These are phyloP conservation scores for Sporothrix curviconia DNA, from an alignment of 2,329 filamentous ascomycete genomes.

Conservation along the genomic window DNA sequence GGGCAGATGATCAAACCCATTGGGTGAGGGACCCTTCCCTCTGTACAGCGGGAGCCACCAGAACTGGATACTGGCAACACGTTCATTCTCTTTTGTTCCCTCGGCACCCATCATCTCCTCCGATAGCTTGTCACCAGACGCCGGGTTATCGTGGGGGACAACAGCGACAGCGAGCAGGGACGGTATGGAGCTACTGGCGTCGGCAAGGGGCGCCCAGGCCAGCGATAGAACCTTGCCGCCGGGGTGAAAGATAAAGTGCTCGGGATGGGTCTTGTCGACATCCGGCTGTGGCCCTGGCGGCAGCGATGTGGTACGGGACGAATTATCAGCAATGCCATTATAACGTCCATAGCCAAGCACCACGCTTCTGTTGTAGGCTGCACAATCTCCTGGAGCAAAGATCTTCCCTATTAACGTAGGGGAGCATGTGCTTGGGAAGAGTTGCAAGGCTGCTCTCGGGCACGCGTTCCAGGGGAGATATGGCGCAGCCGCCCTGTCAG, in stretches of 20 bases:
- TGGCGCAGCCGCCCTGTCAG: not conserved
- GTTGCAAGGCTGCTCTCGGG: not conserved
- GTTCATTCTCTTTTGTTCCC: slow-evolving; percentile 29
- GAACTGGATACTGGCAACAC: slow-evolving; percentile 43
- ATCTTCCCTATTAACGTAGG: too few relatives aligned
- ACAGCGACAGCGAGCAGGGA: slow-evolving; percentile 44
- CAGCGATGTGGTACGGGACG: too few relatives aligned
- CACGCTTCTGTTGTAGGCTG: too few relatives aligned
- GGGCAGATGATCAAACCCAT: slow-evolving; percentile 22
- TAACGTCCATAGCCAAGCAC: too few relatives aligned
- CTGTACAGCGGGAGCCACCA: slow-evolving; percentile 42
- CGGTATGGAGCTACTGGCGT: slow-evolving; percentile 27
- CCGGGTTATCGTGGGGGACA: slow-evolving; percentile 45
- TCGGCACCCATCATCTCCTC: slow-evolving; percentile 16
- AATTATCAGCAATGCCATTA: too few relatives aligned
- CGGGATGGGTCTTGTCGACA: slow-evolving; percentile 24
- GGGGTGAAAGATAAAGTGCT: slow-evolving; percentile 44
- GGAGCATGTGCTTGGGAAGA: too few relatives aligned
- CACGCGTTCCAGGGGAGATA: not conserved
- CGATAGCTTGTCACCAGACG: too few relatives aligned
- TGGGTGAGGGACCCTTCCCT: not conserved
- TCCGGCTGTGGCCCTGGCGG: not conserved
- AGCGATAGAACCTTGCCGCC: slow-evolving; percentile 48
- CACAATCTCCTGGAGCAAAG: too few relatives aligned
- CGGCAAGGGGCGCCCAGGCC: slow-evolving; percentile 43